Base-by-base conservation (phyloP, 768 basidiomycete species). In the Lactarius sp. region DNA sequence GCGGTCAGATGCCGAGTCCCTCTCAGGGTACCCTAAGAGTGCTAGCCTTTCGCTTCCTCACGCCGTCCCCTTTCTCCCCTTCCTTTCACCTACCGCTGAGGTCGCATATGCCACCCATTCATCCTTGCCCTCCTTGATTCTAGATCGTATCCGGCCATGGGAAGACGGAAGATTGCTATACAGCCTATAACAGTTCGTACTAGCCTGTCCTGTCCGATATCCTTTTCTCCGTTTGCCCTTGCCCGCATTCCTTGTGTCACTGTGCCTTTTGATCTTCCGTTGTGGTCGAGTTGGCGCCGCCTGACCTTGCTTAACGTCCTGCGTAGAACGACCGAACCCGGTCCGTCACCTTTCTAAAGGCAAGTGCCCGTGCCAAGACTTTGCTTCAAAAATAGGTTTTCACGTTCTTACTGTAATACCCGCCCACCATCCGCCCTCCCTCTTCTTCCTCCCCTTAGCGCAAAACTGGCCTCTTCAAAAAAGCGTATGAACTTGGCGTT, bases 271-370 rank as follows among this genome's bases (percentile, higher is more conserved):
- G 39, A 27, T 27, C 27, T 27, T 9, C 44, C 56, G 56, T 62
- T 66, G 73, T 71, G 70, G 20, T 34, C 39, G 8, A 33, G 27
- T 27, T 27, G 27, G 27, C 27, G 27, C 27, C 27, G 27, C 27
- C 47, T 62, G 49, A 51, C 55, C 9, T 73, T 69, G 73, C 75
- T 74, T 71, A 75, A 64, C 61, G 55, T 75, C 80, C 77, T 77
- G 74, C 77, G 76, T 81, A 93, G 90, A 88, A 93, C 78, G 91
- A 93, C 77, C 86, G 91, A 77, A 93, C 92, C 75, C 87, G 91
- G 70, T 88, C 89, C 66, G 91, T 93, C 73, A 93, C 91, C 70
- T 93, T 92, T 81, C 79, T 92, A 78, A 93, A 92, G 85, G 91
- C 82, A 78, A 69, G 80, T 70, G 71, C 33, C 62, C 51, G 41